Conservation (phyloP, 2,329 filamentous ascomycete species). For the Nigrospora oryzae region DNA sequence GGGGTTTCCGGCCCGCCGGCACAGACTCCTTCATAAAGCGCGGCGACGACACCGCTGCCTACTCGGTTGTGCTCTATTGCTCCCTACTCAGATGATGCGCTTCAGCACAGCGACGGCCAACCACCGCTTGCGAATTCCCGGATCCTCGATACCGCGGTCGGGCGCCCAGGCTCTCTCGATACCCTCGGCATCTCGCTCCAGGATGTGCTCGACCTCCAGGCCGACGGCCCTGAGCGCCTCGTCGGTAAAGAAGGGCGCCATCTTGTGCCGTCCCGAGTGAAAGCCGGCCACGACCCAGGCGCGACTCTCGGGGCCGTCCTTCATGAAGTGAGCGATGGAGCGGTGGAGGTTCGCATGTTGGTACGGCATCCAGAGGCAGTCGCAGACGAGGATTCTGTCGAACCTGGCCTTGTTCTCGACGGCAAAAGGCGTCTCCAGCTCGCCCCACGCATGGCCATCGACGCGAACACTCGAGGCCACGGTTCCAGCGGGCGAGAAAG, state of each 20-base stretch:
- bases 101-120: slow-evolving; percentile 50
- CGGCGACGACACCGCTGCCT: too few relatives aligned
- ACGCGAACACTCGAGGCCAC: slow-evolving; percentile 29
- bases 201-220: slow-evolving; percentile 56
- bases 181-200: slow-evolving; percentile 62
- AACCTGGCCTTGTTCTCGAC: slow-evolving; percentile 30
- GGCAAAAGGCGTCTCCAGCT: slow-evolving; percentile 27
- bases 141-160: slow-evolving; percentile 54
- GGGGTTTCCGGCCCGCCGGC: too few relatives aligned
- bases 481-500: slow-evolving; percentile 19
- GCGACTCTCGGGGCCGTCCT: slow-evolving; percentile 28
- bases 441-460: slow-evolving; percentile 59
- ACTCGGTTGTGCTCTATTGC: too few relatives aligned
- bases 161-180: slow-evolving; percentile 50
- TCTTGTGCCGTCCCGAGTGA: slow-evolving; percentile 59
- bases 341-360: slow-evolving; percentile 58
- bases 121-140: slow-evolving; percentile 60
- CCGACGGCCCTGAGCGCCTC: slow-evolving; percentile 35
- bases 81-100: slow-evolving; percentile 13
- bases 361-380: slow-evolving; percentile 69
- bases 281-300: slow-evolving; percentile 64
- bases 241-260: slow-evolving; percentile 55
- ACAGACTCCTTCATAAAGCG: too few relatives aligned
- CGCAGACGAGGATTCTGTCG: slow-evolving; percentile 58
- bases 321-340: slow-evolving; percentile 57